Percentiles rank a stretch among this genome's conserved stretches.
Conservation (phyloP, 345 rosid genomes). For the Eucalyptus melliodora region DNA sequence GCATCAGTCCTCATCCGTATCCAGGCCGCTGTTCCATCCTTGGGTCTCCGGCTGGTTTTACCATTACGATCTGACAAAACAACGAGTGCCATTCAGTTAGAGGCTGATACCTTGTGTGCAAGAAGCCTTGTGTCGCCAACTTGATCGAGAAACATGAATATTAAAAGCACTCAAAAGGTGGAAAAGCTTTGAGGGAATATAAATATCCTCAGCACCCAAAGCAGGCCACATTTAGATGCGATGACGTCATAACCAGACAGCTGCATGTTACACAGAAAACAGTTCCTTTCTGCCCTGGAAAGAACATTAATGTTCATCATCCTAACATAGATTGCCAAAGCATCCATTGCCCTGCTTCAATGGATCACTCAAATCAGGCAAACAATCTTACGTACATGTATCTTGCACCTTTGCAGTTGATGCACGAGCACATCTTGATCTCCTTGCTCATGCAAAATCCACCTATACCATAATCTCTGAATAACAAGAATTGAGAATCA, state of each 20-base stretch:
- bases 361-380: neutral
- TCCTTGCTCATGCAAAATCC: neutral
- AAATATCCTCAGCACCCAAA: neutral
- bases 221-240: neutral
- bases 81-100: neutral
- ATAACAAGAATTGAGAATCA: neutral
- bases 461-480: neutral
- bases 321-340: neutral
- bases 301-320: neutral
- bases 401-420: neutral
- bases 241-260: neutral
- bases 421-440: neutral
- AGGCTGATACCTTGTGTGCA: neutral
- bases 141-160: neutral
- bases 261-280: neutral
- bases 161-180: neutral
- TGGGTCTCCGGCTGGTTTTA: conserved; percentile 95
- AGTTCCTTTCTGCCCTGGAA: neutral
- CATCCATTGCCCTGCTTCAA: neutral
- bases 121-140: neutral
- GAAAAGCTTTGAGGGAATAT: neutral
- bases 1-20: conserved; percentile 56
- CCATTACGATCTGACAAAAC: conserved; percentile 70
- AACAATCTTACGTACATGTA: neutral
- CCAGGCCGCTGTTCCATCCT: conserved; percentile 59